Percentiles rank a stretch among this genome's conserved stretches.
Conservation (phyloP, 306 rosid genomes). For the Malus orientalis region DNA sequence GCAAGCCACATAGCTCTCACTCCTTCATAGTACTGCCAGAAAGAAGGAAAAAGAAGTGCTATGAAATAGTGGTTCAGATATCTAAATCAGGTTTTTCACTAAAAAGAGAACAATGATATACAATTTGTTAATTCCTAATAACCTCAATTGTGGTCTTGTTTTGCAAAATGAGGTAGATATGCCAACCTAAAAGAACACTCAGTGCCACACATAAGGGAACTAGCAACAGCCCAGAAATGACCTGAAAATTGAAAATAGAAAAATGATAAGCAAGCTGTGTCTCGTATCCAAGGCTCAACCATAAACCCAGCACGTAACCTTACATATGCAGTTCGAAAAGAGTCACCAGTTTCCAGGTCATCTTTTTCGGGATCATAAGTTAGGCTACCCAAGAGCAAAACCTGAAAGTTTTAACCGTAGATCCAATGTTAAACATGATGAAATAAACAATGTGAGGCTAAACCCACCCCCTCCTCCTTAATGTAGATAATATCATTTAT, state of each 20-base stretch:
- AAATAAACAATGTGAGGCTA: neutral
- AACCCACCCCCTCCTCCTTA: no score
- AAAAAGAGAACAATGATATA: conserved; percentile 15
- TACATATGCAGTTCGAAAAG: conserved; percentile 75
- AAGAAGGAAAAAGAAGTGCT: conserved; percentile 1
- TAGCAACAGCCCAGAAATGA: conserved; percentile 72
- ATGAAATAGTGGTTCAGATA: conserved; percentile 10
- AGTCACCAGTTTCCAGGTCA: conserved; percentile 52
- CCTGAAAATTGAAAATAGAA: conserved; percentile 31
- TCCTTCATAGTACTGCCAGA: conserved; percentile 83
- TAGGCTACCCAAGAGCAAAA: conserved; percentile 79
- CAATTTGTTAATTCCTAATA: conserved; percentile 15
- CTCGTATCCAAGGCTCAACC: conserved; percentile 1
- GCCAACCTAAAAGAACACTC: conserved; percentile 83
- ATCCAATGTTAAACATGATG: neutral
- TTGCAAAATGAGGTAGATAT: conserved; percentile 71
- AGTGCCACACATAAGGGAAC: conserved; percentile 64
- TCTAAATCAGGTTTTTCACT: conserved; percentile 7
- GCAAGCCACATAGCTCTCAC: conserved; percentile 97
- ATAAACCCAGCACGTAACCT: conserved; percentile 14
- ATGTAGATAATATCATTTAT: no score
- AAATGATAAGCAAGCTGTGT: conserved; percentile 27
- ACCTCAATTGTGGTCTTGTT: conserved; percentile 99
- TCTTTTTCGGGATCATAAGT: conserved; percentile 47
- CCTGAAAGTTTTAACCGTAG: conserved; percentile 36